phyloP scores from a whole-genome alignment of 2,329 filamentous ascomycete genomes.

The Colletotrichum sp. region DNA sequence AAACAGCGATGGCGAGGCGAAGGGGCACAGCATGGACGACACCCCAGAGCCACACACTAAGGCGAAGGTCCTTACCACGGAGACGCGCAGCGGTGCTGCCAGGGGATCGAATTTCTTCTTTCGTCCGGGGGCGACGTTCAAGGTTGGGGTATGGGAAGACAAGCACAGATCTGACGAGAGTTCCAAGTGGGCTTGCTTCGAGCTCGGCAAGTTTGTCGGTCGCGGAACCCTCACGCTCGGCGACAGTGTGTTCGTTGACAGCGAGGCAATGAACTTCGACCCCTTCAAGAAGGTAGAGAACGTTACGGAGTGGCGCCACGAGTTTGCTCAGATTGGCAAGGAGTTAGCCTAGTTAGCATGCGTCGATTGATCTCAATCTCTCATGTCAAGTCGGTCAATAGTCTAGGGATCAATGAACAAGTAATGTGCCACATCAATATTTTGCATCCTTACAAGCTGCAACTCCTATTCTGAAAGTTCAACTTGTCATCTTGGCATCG shows the following conservation, averaged over 20 bases:
- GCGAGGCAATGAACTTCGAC: slow-evolving; percentile 34
- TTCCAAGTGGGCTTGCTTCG: slow-evolving; percentile 18
- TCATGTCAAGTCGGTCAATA: not conserved
- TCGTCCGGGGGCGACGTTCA: slow-evolving; percentile 27
- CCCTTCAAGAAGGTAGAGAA: slow-evolving; percentile 33
- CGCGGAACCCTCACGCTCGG: slow-evolving; percentile 26
- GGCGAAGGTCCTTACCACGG: slow-evolving; percentile 16
- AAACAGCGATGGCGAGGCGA: not conserved
- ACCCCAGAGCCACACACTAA: not conserved
- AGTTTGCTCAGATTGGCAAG: slow-evolving; percentile 32
- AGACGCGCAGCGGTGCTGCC: slow-evolving; percentile 22
- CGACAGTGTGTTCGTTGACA: slow-evolving; percentile 32
- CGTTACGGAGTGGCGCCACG: slow-evolving; percentile 30
- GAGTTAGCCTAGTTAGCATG: not conserved
- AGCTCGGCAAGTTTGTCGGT: slow-evolving; percentile 22
- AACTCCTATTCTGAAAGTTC: not conserved
- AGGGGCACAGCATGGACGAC: not conserved
- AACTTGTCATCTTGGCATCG: not conserved
- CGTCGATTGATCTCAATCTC: not conserved
- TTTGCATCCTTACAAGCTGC: not conserved
- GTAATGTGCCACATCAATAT: not conserved
- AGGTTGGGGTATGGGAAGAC: slow-evolving; percentile 33
- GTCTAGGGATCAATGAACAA: not conserved
- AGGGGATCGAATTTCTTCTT: slow-evolving; percentile 35
- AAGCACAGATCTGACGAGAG: slow-evolving; percentile 17